A percentile compares a stretch with the other conserved stretches of the same genome.
Evolutionary conservation across 148 eudicot species (phyloP).

Genomic region (Tetragonia tetragonoides): DNA sequence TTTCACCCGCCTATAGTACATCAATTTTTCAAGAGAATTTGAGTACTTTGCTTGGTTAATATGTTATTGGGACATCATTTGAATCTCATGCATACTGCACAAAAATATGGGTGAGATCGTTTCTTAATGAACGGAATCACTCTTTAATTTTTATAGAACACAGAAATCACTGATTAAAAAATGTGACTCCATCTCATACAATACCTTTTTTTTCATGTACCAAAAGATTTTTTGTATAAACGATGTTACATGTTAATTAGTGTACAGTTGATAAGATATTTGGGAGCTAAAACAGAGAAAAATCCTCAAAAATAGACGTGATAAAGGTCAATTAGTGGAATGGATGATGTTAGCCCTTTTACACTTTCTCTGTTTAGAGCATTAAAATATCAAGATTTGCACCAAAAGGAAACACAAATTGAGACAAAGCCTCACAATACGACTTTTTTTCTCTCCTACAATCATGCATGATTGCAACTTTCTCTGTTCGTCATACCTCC

Average conservation of each 20-base stretch:
- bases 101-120: no score
- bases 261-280: neutral
- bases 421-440: slow-evolving; percentile 19
- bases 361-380: neutral
- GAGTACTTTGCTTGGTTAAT: no score
- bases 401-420: slow-evolving; percentile 15
- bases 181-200: no score
- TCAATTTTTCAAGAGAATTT: no score
- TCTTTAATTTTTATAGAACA: no score
- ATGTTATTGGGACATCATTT: no score
- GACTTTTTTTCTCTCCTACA: slow-evolving; percentile 18
- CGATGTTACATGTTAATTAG: neutral
- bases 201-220: no score
- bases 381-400: slow-evolving; percentile 21
- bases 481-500: slow-evolving; percentile 4
- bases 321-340: slow-evolving; percentile 10
- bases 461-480: slow-evolving; percentile 24
- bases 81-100: no score
- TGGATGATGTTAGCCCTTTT: slow-evolving; percentile 18
- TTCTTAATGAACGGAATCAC: no score
- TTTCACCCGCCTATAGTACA: no score
- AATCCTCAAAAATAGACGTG: neutral
- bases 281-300: neutral
- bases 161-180: no score
- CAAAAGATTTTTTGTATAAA: no score